These are phyloP conservation scores for Basidiobolus meristosporus DNA, from an alignment of 371 early-diverging fungal genomes.

Conservation along the genomic window DNA sequence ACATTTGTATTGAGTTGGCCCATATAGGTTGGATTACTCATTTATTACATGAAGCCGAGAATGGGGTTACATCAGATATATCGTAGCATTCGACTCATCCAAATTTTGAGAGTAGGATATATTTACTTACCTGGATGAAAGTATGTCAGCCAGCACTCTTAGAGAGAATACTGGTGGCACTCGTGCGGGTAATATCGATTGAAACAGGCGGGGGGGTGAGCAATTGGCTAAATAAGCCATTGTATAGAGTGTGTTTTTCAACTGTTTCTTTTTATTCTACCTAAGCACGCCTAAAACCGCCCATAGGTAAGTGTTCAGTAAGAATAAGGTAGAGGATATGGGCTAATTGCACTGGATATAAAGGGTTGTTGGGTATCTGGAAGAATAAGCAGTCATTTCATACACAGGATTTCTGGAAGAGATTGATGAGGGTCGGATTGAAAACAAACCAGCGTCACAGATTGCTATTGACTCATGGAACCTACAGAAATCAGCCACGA, in stretches of 20 bases:
- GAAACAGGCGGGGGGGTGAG: background rate
- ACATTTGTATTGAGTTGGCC: too few relatives aligned
- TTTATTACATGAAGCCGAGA: constrained; percentile 77
- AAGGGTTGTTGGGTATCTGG: constrained; percentile 38
- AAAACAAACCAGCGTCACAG: constrained; percentile 41
- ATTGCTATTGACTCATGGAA: constrained; percentile 89
- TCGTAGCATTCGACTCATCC: background rate
- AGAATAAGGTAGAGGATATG: constrained; percentile 7
- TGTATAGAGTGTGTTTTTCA: constrained; percentile 80
- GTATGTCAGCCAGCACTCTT: constrained; percentile 42
- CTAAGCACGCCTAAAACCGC: constrained; percentile 59
- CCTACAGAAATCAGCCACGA: constrained; percentile 52
- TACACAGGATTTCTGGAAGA: constrained; percentile 84
- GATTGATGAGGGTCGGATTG: constrained; percentile 57
- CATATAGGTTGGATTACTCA: constrained; percentile 76
- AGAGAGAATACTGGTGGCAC: constrained; percentile 41
- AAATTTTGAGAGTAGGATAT: constrained; percentile 44
- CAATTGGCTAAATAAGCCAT: constrained; percentile 1
- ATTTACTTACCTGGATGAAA: constrained; percentile 76
- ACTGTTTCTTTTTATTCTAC: constrained; percentile 72
- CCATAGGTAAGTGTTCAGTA: constrained; percentile 54
- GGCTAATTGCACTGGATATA: background rate
- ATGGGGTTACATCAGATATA: constrained; percentile 35
- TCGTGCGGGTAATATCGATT: constrained; percentile 8
- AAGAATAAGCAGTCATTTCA: constrained; percentile 87